phyloP scores from a whole-genome alignment of 148 eudicot species.

The Heliamphora exappendiculata region DNA sequence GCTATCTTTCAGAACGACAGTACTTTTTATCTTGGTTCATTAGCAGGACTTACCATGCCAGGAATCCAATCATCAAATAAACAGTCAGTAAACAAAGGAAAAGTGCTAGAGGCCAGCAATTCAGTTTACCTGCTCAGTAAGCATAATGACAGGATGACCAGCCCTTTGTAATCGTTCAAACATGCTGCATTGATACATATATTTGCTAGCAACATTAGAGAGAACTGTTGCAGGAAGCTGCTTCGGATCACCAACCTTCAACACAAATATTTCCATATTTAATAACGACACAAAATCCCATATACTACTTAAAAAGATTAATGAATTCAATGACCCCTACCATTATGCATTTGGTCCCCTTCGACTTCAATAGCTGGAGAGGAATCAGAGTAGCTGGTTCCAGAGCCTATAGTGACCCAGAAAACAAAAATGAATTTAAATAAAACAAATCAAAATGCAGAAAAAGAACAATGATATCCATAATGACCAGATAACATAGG shows the following conservation, averaged over 20 bases:
- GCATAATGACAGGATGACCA: constrained; percentile 90
- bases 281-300: not conserved
- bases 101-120: constrained; percentile 8
- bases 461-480: not conserved
- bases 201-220: constrained; percentile 90
- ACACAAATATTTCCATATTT: constrained; percentile 1
- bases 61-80: not conserved
- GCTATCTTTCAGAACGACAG: not conserved
- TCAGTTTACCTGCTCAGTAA: constrained; percentile 73
- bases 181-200: constrained; percentile 94
- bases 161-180: constrained; percentile 97
- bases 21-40: not conserved
- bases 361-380: constrained; percentile 85
- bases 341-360: constrained; percentile 84
- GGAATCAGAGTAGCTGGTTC: constrained; percentile 97
- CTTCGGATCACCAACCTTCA: constrained; percentile 98
- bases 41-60: not conserved
- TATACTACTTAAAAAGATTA: not conserved
- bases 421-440: no score
- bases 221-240: constrained; percentile 99
- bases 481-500: not conserved
- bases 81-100: constrained; percentile 8
- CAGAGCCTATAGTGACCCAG: constrained; percentile 53
- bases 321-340: constrained; percentile 29
- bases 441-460: not conserved